phyloP scores from a whole-genome alignment of 2,329 filamentous ascomycete species.

The Pseudogymnoascus sp. region DNA sequence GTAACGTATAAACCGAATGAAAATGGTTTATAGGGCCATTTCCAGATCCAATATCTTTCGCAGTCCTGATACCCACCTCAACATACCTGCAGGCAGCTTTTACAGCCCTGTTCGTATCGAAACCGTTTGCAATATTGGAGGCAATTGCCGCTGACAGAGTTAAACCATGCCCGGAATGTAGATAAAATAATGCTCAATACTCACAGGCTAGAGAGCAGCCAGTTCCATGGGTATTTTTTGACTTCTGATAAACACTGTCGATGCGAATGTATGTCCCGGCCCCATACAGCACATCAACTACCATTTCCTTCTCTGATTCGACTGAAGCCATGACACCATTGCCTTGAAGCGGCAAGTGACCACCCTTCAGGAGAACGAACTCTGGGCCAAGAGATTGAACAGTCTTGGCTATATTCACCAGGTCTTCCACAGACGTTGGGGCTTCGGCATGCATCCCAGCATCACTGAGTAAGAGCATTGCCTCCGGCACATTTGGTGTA shows the following conservation, averaged over 20 bases:
- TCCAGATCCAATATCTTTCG: constrained; percentile 43
- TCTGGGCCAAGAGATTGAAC: constrained; percentile 62
- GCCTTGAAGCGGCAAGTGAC: constrained; percentile 69
- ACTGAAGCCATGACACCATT: constrained; percentile 50
- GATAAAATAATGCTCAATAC: constrained; percentile 27
- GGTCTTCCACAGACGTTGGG: constrained; percentile 51
- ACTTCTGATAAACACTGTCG: constrained; percentile 61
- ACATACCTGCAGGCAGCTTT: constrained; percentile 61
- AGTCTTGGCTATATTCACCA: constrained; percentile 58
- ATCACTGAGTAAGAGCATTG: constrained; percentile 52
- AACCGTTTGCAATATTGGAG: constrained; percentile 57
- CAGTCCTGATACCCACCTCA: constrained; percentile 55
- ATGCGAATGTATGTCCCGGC: constrained; percentile 50
- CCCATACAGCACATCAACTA: constrained; percentile 72
- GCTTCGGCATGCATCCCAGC: constrained; percentile 35
- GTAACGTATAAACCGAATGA: constrained; percentile 58
- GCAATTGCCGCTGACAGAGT: constrained; percentile 54
- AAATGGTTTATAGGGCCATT: constrained; percentile 72
- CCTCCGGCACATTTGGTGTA: constrained; percentile 73
- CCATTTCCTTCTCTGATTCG: constrained; percentile 51
- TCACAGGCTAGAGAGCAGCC: constrained; percentile 86
- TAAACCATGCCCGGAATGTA: background rate
- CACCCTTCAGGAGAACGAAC: constrained; percentile 83
- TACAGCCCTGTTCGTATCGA: constrained; percentile 51
- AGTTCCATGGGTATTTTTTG: constrained; percentile 84